Base-by-base conservation (phyloP, 2,329 filamentous ascomycete species). In the Fusarium verticillioides region DNA sequence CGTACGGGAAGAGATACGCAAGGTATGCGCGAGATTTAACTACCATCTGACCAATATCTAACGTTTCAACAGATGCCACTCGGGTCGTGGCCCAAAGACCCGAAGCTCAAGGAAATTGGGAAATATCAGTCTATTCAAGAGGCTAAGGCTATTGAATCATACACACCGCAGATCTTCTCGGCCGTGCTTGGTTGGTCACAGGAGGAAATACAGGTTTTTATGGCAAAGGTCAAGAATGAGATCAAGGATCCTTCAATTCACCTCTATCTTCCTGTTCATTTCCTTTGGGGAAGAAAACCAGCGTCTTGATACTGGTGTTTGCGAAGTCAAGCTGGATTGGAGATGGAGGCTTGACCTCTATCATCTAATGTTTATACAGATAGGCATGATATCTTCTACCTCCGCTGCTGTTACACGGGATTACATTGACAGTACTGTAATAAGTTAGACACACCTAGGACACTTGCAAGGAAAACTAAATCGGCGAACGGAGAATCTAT, bases 391-490 rank as follows among this genome's bases (percentile, higher is more conserved):
- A 36, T 36, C 7, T 18, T 18, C 18, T 4, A 8, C 8, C 26
- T 26, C 26, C 26, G 26, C 26, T 26, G 7, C 26, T 26, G 26
- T 26, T 26, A 7, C 26, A 26, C 26, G 26, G 26, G 26, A 26
- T 26, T 26, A 26, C 26, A 26, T 26, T 26, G 32, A 7, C 3
- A 11, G 12, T 26, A 26, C 3, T 52, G 12, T 12, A 19, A 11
- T 4, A 1, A 37, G 18, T 11, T 12, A 21, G 4, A 2, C 16
- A 4, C 23, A 2, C 4, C 2, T 2, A 2, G 5, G 7, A 2
- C 1, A 8, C 12, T 16, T 2, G 4, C 26, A 26, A 26, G 26
- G n/a, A 10, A 23, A 5, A 18, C n/a, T 3, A 23, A 9, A 8
- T 26, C 32, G 18, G 32, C 5, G 13, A 26, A 23, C 4, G 18